Evolutionary conservation across 331 rosid species (phyloP), one percentile per base, ranked within the genome.

Genomic region (Arachis monticola): DNA sequence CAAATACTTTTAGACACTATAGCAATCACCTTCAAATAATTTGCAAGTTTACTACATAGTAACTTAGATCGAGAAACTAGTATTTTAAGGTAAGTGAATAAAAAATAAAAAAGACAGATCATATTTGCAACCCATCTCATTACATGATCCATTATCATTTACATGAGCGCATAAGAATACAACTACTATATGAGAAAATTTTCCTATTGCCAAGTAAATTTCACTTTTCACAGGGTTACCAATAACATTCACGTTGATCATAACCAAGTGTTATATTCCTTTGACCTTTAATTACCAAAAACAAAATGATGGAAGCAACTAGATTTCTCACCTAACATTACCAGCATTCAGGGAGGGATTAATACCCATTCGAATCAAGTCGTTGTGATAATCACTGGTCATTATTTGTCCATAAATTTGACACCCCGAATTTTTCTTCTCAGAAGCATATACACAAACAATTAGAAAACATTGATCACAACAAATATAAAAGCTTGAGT

Each of bases 331-430:
- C 97, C 99, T 83, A 76, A 92, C 86, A 73, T 88, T 96, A n/a
- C 83, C 90, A 1, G 96, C 84, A 88, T 87, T 88, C 91, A 88
- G 84, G 72, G 91, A 87, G 1, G 97, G 97, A 30, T 82, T 82
- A 56, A 94, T 90, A 60, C 91, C 91, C 84, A 86, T 77, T 63
- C 87, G 87, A 64, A 77, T 75, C 86, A 94, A 83, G 82, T 94
- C 97, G 8, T 85, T 88, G 60, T 94, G 97, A 82, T 92, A 97
- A 83, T 90, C 83, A 66, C 52, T 77, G 6, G 97, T 90, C 81
- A 84, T 75, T 8, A 97, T 94, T 84, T 92, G 97, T 44, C 97
- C 99, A 84, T 82, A 83, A 76, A 94, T 85, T 84, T 87, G 80
- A 71, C 88, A 79, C n/a, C 86, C 89, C 3, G 88, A 93, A 81